Conservation (phyloP, 2,329 filamentous ascomycete genomes). For the Colletotrichum salicis region DNA sequence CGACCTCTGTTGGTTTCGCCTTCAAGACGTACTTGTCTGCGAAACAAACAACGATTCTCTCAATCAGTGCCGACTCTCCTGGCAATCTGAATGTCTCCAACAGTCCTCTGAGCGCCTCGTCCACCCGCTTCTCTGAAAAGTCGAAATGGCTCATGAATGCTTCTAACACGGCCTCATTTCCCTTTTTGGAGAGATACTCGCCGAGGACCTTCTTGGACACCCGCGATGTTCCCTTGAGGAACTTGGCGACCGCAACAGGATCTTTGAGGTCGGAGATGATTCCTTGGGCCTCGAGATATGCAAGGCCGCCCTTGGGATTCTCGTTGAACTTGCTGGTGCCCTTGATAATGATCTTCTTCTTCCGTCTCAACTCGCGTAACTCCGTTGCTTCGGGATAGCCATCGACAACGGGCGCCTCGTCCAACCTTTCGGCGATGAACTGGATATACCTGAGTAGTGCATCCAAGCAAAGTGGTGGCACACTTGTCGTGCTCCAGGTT, state of each 20-base stretch:
- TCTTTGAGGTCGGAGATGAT: slow-evolving; percentile 83
- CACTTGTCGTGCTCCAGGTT: slow-evolving; percentile 98
- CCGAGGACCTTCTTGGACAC: slow-evolving; percentile 92
- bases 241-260: slow-evolving; percentile 82
- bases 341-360: slow-evolving; percentile 89
- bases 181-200: slow-evolving; percentile 91
- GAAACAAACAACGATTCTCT: slow-evolving; percentile 89
- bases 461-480: slow-evolving; percentile 93
- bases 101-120: slow-evolving; percentile 88
- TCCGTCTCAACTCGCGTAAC: slow-evolving; percentile 77
- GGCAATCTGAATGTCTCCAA: slow-evolving; percentile 93
- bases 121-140: slow-evolving; percentile 85
- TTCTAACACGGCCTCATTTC: slow-evolving; percentile 84
- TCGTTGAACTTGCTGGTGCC: slow-evolving; percentile 95
- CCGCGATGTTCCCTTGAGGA: slow-evolving; percentile 86
- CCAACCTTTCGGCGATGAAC: slow-evolving; percentile 86
- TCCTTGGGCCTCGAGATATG: slow-evolving; percentile 84
- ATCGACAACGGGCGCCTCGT: slow-evolving; percentile 72
- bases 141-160: slow-evolving; percentile 90
- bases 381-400: slow-evolving; percentile 73
- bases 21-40: slow-evolving; percentile 83
- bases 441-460: slow-evolving; percentile 91
- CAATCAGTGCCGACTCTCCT: slow-evolving; percentile 91
- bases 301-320: slow-evolving; percentile 87
- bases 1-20: slow-evolving; percentile 77